Percentiles rank a stretch among this genome's conserved stretches.
These are phyloP conservation scores for Cyphellophora attinorum DNA, from an alignment of 2,329 filamentous ascomycete species.

Conservation along the genomic window DNA sequence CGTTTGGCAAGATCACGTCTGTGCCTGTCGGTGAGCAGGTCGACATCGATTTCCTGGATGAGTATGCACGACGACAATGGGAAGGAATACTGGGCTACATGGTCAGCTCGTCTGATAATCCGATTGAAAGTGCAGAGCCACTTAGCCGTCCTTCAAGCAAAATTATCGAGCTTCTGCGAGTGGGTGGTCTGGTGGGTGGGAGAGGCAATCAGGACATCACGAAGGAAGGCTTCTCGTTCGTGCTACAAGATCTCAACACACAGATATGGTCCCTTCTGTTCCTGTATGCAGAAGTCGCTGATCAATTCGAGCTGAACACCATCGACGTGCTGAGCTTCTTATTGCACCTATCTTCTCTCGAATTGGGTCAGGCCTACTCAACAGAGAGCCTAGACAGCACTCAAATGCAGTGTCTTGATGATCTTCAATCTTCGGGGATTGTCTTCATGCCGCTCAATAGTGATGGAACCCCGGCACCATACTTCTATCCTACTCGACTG, in stretches of 20 bases:
- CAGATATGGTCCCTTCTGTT: conserved; percentile 95
- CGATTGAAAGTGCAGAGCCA: conserved; percentile 8
- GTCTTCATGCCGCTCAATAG: conserved; percentile 50
- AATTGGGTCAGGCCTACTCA: conserved; percentile 84
- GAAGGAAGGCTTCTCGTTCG: conserved; percentile 84
- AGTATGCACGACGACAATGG: conserved; percentile 82
- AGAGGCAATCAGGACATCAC: conserved; percentile 63
- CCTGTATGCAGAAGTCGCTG: conserved; percentile 80
- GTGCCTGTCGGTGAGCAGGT: conserved; percentile 54
- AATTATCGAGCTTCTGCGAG: conserved; percentile 74
- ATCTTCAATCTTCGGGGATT: conserved; percentile 85
- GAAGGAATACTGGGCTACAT: conserved; percentile 94
- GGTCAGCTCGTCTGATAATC: conserved; percentile 44
- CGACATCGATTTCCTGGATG: conserved; percentile 65
- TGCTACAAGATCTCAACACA: conserved; percentile 89
- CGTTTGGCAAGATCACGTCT: conserved; percentile 78
- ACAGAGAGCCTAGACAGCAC: conserved; percentile 72
- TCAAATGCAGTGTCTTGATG: conserved; percentile 79
- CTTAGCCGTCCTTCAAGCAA: conserved; percentile 46
- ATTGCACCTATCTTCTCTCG: conserved; percentile 86
- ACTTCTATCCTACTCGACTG: conserved; percentile 82
- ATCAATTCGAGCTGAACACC: conserved; percentile 66
- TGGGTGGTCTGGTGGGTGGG: conserved; percentile 68
- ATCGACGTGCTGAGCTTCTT: conserved; percentile 94
- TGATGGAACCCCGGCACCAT: conserved; percentile 29